Percentiles rank a stretch among this genome's conserved stretches.
These are phyloP conservation scores for Penicillium carneum DNA, from an alignment of 2,329 filamentous ascomycete genomes.

Conservation along the genomic window DNA sequence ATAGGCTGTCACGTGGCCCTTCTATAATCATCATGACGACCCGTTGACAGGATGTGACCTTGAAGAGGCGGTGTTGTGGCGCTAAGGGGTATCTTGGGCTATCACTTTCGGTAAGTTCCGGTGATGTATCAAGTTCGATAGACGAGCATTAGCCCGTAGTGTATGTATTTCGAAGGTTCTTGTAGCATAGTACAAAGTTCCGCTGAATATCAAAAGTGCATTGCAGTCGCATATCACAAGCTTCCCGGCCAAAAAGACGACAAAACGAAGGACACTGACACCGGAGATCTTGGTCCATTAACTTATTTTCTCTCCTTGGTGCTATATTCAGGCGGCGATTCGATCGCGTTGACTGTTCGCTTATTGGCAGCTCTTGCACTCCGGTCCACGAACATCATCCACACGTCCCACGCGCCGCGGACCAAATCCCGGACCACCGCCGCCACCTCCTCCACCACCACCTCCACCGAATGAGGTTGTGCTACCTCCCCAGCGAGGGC, in stretches of 20 bases:
- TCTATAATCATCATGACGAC: constrained; percentile 24
- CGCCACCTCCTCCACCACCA: constrained; percentile 40
- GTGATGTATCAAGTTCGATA: neutral
- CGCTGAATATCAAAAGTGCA: constrained; percentile 3
- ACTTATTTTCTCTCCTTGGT: neutral
- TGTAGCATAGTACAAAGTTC: neutral
- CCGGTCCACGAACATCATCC: constrained; percentile 58
- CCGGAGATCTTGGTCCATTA: neutral
- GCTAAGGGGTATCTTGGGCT: neutral
- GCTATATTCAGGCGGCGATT: neutral
- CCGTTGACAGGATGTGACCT: constrained; percentile 19
- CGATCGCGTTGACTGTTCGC: neutral
- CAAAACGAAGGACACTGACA: neutral
- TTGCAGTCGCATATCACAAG: constrained; percentile 8
- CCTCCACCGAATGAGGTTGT: constrained; percentile 34
- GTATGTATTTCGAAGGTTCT: neutral
- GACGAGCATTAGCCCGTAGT: neutral
- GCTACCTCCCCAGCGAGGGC: constrained; percentile 39
- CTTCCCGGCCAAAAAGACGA: neutral
- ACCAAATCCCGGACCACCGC: constrained; percentile 41
- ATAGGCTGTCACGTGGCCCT: constrained; percentile 31
- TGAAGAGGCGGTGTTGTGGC: constrained; percentile 16
- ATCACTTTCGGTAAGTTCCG: neutral
- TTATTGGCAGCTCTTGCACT: constrained; percentile 55
- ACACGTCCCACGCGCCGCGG: constrained; percentile 54